These are phyloP conservation scores for Brettanomyces naardenensis DNA, from an alignment of 805 yeast species.

Conservation along the genomic window DNA sequence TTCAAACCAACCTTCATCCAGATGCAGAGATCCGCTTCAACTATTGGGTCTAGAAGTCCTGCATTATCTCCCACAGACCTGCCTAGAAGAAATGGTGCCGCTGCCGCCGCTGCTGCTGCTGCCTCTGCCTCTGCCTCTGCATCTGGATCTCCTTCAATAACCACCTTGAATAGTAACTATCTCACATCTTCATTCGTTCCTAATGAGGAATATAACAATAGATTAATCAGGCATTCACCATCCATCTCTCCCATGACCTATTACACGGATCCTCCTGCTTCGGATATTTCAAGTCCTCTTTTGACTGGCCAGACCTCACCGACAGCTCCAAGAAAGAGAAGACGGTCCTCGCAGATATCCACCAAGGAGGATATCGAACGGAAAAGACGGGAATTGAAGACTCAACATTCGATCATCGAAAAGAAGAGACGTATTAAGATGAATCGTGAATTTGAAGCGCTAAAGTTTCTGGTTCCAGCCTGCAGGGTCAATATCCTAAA, in stretches of 20 bases:
- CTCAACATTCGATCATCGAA: conserved; percentile 72
- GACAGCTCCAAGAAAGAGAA: conserved; percentile 13
- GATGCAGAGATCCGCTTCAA: conserved; percentile 24
- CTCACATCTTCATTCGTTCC: conserved; percentile 24
- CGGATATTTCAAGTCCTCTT: neutral
- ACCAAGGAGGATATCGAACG: conserved; percentile 28
- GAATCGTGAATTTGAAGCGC: conserved; percentile 76
- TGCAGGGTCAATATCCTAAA: conserved; percentile 44
- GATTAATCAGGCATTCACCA: conserved; percentile 21
- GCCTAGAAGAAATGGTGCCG: neutral
- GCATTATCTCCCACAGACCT: neutral
- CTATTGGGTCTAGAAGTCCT: conserved; percentile 5
- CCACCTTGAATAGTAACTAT: conserved; percentile 17
- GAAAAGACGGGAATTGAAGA: conserved; percentile 40
- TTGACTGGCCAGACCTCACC: neutral
- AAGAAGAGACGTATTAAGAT: conserved; percentile 71
- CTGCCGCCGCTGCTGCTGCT: too few species aligned
- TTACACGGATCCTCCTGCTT: conserved; percentile 13
- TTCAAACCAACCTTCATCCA: conserved; percentile 39
- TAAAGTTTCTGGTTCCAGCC: conserved; percentile 71
- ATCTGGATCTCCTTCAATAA: conserved; percentile 5
- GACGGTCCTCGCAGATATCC: conserved; percentile 20
- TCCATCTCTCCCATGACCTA: conserved; percentile 26
- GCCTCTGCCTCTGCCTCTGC: neutral
- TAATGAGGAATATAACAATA: conserved; percentile 19